Percentiles rank a stretch among this genome's conserved stretches.
Evolutionary conservation across 371 early-diverging fungal genomes (phyloP).

Genomic region (Apophysomyces variabilis): DNA sequence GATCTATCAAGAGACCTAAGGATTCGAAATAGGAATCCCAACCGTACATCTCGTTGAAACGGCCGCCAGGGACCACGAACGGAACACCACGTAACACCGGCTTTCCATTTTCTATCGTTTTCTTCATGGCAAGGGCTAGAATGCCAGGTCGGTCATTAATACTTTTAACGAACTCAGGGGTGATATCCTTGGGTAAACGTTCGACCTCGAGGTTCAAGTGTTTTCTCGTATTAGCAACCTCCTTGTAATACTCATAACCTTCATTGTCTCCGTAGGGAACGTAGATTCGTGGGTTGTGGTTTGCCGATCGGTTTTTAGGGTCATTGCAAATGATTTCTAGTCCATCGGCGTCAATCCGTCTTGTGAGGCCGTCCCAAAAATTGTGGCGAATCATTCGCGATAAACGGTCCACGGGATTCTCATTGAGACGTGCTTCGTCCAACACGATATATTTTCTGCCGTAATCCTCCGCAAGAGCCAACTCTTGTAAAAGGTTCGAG

Average conservation of each 20-base stretch:
- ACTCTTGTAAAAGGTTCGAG: slow-evolving; percentile 93
- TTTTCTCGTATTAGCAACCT: slow-evolving; percentile 67
- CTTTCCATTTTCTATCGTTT: slow-evolving; percentile 58
- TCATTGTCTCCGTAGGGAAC: slow-evolving; percentile 83
- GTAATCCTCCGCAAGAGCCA: slow-evolving; percentile 89
- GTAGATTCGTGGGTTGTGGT: slow-evolving; percentile 87
- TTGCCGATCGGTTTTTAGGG: slow-evolving; percentile 88
- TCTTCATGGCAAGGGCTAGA: slow-evolving; percentile 83
- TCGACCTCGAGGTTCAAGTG: slow-evolving; percentile 83
- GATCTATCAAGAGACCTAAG: slow-evolving; percentile 87
- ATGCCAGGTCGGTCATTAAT: slow-evolving; percentile 91
- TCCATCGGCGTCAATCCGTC: slow-evolving; percentile 92
- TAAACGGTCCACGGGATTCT: slow-evolving; percentile 92
- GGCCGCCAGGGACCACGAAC: slow-evolving; percentile 97
- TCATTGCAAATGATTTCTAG: slow-evolving; percentile 91
- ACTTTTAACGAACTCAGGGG: slow-evolving; percentile 89
- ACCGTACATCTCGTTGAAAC: slow-evolving; percentile 99
- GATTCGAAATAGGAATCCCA: slow-evolving; percentile 98
- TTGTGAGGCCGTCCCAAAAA: slow-evolving; percentile 95
- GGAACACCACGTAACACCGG: slow-evolving; percentile 77
- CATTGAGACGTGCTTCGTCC: slow-evolving; percentile 87
- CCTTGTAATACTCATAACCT: slow-evolving; percentile 80
- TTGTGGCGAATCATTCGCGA: slow-evolving; percentile 88
- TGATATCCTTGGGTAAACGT: slow-evolving; percentile 83
- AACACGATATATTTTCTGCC: slow-evolving; percentile 86